Evolutionary conservation across 768 basidiomycete genomes (phyloP).

Genomic region (Leccinum subgranulosum): DNA sequence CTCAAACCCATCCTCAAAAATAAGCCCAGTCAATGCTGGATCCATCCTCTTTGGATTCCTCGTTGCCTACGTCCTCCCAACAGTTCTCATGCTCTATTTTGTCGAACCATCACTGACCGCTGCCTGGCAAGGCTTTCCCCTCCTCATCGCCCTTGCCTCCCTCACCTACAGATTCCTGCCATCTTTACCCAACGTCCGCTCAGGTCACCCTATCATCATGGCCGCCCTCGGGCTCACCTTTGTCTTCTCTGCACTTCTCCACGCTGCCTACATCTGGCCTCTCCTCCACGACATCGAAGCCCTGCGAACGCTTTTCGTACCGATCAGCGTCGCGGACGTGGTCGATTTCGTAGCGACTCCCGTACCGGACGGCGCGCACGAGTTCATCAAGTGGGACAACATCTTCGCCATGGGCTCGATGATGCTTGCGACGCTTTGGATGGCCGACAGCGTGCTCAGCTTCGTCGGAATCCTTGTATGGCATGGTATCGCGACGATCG

Average conservation of each 20-base stretch:
- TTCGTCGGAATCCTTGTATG: slow-evolving; percentile 38
- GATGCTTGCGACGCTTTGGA: slow-evolving; percentile 49
- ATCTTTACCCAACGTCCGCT: slow-evolving; percentile 12
- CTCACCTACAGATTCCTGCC: slow-evolving; percentile 38
- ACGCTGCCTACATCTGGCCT: slow-evolving; percentile 26
- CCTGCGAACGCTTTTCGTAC: slow-evolving; percentile 14
- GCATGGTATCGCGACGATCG: slow-evolving; percentile 39
- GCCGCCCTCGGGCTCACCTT: slow-evolving; percentile 13
- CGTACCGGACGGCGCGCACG: slow-evolving; percentile 16
- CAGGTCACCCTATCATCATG: slow-evolving; percentile 22
- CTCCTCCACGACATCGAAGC: slow-evolving; percentile 1
- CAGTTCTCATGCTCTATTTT: slow-evolving; percentile 42
- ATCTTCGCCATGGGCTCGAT: slow-evolving; percentile 38
- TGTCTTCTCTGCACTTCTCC: slow-evolving; percentile 21
- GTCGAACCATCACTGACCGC: slow-evolving; percentile 44
- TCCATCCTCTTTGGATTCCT: slow-evolving; percentile 49
- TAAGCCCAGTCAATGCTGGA: slow-evolving; percentile 48
- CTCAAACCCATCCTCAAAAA: slow-evolving; percentile 16
- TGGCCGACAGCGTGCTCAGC: slow-evolving; percentile 34
- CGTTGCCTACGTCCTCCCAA: slow-evolving; percentile 45
- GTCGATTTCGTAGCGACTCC: not conserved
- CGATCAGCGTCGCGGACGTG: not conserved
- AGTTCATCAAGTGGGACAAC: slow-evolving; percentile 54
- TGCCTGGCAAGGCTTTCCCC: slow-evolving; percentile 53
- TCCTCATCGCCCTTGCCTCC: slow-evolving; percentile 43